A percentile compares a stretch with the other conserved stretches of the same genome.
phyloP scores from a whole-genome alignment of 345 rosid genomes.

The Syzygium aromaticum region DNA sequence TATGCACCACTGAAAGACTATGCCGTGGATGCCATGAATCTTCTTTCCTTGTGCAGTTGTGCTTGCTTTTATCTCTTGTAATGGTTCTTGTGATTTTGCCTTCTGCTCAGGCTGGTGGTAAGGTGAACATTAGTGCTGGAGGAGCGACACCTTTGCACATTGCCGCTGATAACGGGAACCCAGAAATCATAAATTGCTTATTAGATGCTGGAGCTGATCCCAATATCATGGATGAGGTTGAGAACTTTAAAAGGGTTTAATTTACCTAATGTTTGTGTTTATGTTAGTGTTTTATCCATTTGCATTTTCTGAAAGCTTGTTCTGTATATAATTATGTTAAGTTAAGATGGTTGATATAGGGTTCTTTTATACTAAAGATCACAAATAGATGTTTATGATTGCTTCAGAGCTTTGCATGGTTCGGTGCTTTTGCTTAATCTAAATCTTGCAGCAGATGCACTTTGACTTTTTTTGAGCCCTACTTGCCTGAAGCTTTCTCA shows the following conservation, averaged over 20 bases:
- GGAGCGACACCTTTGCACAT: constrained; percentile 92
- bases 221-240: constrained; percentile 64
- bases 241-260: neutral
- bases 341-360: neutral
- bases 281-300: neutral
- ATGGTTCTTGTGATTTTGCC: neutral
- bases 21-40: neutral
- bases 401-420: neutral
- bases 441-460: neutral
- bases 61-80: neutral
- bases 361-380: neutral
- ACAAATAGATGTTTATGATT: neutral
- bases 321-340: neutral
- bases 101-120: constrained; percentile 67
- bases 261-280: neutral
- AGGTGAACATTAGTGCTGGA: constrained; percentile 67
- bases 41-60: neutral
- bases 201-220: constrained; percentile 85
- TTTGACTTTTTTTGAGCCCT: neutral
- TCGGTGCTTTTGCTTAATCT: neutral
- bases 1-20: neutral
- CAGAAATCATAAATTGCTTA: constrained; percentile 58
- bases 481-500: neutral
- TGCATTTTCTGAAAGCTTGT: neutral
- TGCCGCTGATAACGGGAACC: constrained; percentile 73